Percentiles rank a stretch among this genome's conserved stretches.
Conservation (phyloP, 257 asterid species). For the Striga asiatica region DNA sequence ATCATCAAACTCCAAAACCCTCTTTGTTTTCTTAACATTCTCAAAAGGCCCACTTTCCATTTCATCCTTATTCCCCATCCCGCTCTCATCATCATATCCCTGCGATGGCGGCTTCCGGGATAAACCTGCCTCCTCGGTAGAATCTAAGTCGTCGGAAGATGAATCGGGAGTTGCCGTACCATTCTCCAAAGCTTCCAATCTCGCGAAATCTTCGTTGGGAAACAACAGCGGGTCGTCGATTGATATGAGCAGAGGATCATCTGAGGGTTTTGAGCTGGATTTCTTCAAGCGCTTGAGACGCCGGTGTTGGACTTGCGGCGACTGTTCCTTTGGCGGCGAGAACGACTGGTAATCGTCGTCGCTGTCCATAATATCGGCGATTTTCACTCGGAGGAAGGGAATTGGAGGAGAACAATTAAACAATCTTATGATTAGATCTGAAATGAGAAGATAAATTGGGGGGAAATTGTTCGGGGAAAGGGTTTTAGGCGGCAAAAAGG, state of each 20-base stretch:
- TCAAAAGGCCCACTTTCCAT: slow-evolving; percentile 14
- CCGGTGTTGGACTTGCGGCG: slow-evolving; percentile 34
- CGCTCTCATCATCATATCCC: slow-evolving; percentile 21
- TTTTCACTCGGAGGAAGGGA: not conserved
- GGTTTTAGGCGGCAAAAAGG: slow-evolving; percentile 31
- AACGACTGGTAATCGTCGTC: slow-evolving; percentile 52
- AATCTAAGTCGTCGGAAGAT: slow-evolving; percentile 23
- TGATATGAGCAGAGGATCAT: slow-evolving; percentile 10
- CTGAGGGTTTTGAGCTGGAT: slow-evolving; percentile 13
- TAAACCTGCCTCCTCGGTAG: slow-evolving; percentile 18
- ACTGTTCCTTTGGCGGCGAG: slow-evolving; percentile 23
- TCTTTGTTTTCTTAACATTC: slow-evolving; percentile 30
- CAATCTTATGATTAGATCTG: slow-evolving; percentile 10
- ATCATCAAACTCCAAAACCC: slow-evolving; percentile 39
- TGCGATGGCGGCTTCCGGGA: slow-evolving; percentile 28
- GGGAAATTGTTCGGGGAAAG: slow-evolving; percentile 1
- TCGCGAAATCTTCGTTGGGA: slow-evolving; percentile 32
- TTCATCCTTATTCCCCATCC: not conserved
- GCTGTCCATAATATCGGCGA: slow-evolving; percentile 43
- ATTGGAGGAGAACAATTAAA: not conserved
- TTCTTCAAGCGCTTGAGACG: slow-evolving; percentile 72
- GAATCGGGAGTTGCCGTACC: slow-evolving; percentile 20
- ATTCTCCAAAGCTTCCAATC: slow-evolving; percentile 39
- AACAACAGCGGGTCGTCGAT: slow-evolving; percentile 26
- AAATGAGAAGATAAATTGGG: slow-evolving; percentile 2